Base-by-base conservation (phyloP, 768 basidiomycete species). In the Russula abietina region DNA sequence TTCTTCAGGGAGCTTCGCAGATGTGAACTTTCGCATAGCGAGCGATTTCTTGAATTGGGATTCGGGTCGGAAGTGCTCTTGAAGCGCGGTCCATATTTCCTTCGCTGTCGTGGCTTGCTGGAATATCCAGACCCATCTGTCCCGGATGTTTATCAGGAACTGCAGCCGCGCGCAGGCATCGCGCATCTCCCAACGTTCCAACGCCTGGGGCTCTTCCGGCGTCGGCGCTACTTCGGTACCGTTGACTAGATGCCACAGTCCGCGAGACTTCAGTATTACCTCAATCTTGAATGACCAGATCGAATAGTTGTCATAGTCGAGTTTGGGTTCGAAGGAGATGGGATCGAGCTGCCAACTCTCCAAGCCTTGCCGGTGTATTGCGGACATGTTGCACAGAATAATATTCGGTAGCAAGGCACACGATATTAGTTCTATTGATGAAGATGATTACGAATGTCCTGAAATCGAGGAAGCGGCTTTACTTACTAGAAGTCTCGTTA, bases 321-420 rank as follows among this genome's bases (percentile, higher is more conserved):
- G 65, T 26, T 65, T 65, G 46, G 65, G 36, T 33, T 65, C 62
- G 30, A 65, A 28, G n/a, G 52, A 46, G 46, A 65, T 64, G 11
- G 65, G 62, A 16, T 64, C 62, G 22, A 59, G 57, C 24, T 63
- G 62, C 62, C 62, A 63, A 54, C 57, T 54, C 38, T 63, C 62
- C 38, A 63, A 39, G 38, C 28, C 11, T 2, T 32, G 28, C 7
- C 1, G 2, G n/a, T n/a, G 43, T 4, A 28, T 1, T 26, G 5
- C 28, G 5, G 8, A 32, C 51, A 57, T 62, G 11, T 7, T 57
- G 55, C 4, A 51, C n/a, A 30, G 22, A 24, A 16, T 57, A 26
- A 4, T 22, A 43, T 46, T 22, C 2, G 33, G 16, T 49, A 24
- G 3, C 6, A 17, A 30, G 32, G 2, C 50, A 30, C n/a, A 8